Percentiles rank a stretch among this genome's conserved stretches.
phyloP scores from a whole-genome alignment of 2,329 filamentous ascomycete species.

The Lachnellula suecica region DNA sequence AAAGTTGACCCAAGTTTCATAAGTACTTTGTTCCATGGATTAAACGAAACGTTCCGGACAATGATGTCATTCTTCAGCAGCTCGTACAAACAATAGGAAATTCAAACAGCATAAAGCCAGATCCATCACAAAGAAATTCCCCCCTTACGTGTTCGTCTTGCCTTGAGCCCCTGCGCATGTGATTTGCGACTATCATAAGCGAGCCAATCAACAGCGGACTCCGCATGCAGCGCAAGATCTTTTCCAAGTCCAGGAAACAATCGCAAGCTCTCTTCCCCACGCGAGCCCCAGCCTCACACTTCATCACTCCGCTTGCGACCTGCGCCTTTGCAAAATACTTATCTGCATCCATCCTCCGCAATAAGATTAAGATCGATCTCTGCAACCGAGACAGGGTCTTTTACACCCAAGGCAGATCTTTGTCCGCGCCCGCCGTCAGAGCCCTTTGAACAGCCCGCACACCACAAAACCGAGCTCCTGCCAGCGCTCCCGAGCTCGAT shows the following conservation, averaged over 20 bases:
- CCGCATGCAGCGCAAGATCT: slow-evolving; percentile 9
- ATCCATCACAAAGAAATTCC: neutral
- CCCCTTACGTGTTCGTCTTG: neutral
- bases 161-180: slow-evolving; percentile 14
- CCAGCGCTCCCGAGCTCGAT: neutral
- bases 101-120: neutral
- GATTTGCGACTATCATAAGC: slow-evolving; percentile 15
- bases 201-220: slow-evolving; percentile 11
- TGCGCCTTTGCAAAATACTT: neutral
- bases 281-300: slow-evolving; percentile 24
- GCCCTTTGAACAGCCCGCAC: neutral
- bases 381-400: too few relatives aligned
- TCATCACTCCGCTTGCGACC: slow-evolving; percentile 19
- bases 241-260: slow-evolving; percentile 6
- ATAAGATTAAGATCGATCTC: too few relatives aligned
- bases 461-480: slow-evolving; percentile 4
- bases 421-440: too few relatives aligned
- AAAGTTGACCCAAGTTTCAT: too few relatives aligned
- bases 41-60: too few relatives aligned
- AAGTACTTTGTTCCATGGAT: too few relatives aligned
- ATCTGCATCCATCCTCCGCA: too few relatives aligned
- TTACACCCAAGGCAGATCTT: too few relatives aligned
- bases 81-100: too few relatives aligned
- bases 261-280: slow-evolving; percentile 10
- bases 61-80: too few relatives aligned